phyloP scores from a whole-genome alignment of 441 rosid species.

The Pelargonium myrrhifolium region DNA sequence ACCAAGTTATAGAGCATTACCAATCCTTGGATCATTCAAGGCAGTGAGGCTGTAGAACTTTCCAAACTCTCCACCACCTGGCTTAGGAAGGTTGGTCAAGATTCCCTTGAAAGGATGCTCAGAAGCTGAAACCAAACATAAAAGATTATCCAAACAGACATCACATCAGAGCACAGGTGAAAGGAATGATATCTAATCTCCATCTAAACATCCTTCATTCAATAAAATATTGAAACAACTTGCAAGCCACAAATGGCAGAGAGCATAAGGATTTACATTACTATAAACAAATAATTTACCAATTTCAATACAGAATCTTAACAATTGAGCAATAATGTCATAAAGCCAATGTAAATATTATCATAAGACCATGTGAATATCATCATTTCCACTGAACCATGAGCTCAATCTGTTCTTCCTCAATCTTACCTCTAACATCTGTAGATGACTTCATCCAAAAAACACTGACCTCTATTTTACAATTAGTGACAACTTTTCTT shows the following conservation, averaged over 20 bases:
- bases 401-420: not conserved
- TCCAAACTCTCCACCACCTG: constrained; percentile 96
- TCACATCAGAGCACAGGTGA: not conserved
- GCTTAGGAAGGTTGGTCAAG: constrained; percentile 84
- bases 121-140: constrained; percentile 48
- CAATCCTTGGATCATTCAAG: constrained; percentile 89
- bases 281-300: not conserved
- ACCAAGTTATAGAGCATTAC: constrained; percentile 29
- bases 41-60: constrained; percentile 93
- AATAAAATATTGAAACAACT: not conserved
- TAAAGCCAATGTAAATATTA: not conserved
- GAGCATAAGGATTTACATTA: not conserved
- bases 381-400: not conserved
- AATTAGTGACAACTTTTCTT: not conserved
- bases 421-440: not conserved
- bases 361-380: not conserved
- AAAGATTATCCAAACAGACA: not conserved
- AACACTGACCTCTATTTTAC: not conserved
- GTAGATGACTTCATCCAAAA: not conserved
- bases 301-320: not conserved
- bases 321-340: not conserved
- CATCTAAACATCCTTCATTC: not conserved
- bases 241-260: not conserved
- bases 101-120: constrained; percentile 82
- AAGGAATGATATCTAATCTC: not conserved